Evolutionary conservation across 169 alveolate genomes (phyloP), one percentile per base, ranked within the genome.

Genomic region (Eimeria nieschulzi): DNA sequence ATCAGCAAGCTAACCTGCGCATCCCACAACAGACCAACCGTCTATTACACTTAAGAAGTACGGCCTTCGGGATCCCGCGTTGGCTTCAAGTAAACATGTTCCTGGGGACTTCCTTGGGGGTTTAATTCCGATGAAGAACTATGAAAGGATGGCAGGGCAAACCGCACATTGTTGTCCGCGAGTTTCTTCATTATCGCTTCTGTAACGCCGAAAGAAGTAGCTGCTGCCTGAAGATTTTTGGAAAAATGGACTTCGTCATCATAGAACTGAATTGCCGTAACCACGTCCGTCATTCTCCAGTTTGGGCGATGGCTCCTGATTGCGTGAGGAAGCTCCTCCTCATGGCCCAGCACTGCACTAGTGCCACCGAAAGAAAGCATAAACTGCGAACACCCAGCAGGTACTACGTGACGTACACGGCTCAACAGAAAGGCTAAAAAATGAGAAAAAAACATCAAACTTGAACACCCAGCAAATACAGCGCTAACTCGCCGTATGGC

Each of bases 271-370:
- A 92, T 87, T 59, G 78, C 73, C 39, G 83, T 83, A 15, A 94
- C 91, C 1, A 94, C 90, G 53, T 86, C 92, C 64, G 93, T 88
- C 96, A 94, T 94, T 79, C 88, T 92, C 96, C 96, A 94, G 86
- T 94, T 94, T 26, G 66, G 83, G 7, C 83, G 83, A 53, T 94
- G 96, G 72, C 82, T 75, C 23, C 75, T 90, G 12, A 94, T 71
- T 9, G 96, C 96, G 33, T 61, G 91, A 19, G 91, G 73, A 54
- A 92, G 73, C 19, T 84, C 92, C 25, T 92, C 90, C 70, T 86
- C 83, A 61, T 87, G 90, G 21, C 95, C 95, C 33, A 85, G 82
- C n/a, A 94, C 96, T 2, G 90, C 94, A 33, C 94, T 91, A 39
- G 82, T 91, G 75, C 91, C 84, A 9, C 96, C 96, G 26, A 94